A percentile compares a stretch with the other conserved stretches of the same genome.
These are phyloP conservation scores for Fonsecaea pedrosoi DNA, from an alignment of 2,329 filamentous ascomycete genomes.

Conservation along the genomic window DNA sequence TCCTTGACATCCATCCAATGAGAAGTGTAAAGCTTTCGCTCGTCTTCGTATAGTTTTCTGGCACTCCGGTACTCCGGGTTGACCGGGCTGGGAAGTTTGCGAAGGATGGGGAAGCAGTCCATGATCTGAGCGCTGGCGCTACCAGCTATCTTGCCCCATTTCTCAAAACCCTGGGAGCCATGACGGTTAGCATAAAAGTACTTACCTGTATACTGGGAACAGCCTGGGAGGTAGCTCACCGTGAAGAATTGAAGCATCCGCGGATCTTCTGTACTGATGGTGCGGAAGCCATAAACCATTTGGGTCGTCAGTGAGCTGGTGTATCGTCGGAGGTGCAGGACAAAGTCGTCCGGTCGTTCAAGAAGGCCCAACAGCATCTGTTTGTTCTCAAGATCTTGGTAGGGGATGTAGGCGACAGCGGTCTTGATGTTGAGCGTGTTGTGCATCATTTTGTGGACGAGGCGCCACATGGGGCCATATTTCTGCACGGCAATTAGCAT, in stretches of 20 bases:
- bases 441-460: slow-evolving; percentile 38
- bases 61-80: slow-evolving; percentile 24
- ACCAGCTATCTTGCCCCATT: slow-evolving; percentile 29
- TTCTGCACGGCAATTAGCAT: slow-evolving; percentile 12
- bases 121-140: slow-evolving; percentile 28
- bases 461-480: slow-evolving; percentile 34
- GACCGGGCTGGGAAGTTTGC: slow-evolving; percentile 30
- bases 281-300: slow-evolving; percentile 33
- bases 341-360: slow-evolving; percentile 23
- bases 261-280: slow-evolving; percentile 23
- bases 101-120: slow-evolving; percentile 35
- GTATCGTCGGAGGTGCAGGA: slow-evolving; percentile 29
- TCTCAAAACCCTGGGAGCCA: slow-evolving; percentile 11
- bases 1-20: slow-evolving; percentile 31
- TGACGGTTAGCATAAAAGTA: background rate
- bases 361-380: slow-evolving; percentile 30
- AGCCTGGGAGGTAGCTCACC: background rate
- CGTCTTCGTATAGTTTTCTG: slow-evolving; percentile 28
- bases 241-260: slow-evolving; percentile 27
- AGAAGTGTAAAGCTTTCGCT: slow-evolving; percentile 28
- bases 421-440: slow-evolving; percentile 37
- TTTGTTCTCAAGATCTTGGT: slow-evolving; percentile 36
- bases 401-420: slow-evolving; percentile 35
- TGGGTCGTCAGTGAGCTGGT: slow-evolving; percentile 31
- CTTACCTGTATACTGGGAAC: too few relatives aligned